Conservation (phyloP, 768 basidiomycete genomes). For the Kockovaella imperatae region DNA sequence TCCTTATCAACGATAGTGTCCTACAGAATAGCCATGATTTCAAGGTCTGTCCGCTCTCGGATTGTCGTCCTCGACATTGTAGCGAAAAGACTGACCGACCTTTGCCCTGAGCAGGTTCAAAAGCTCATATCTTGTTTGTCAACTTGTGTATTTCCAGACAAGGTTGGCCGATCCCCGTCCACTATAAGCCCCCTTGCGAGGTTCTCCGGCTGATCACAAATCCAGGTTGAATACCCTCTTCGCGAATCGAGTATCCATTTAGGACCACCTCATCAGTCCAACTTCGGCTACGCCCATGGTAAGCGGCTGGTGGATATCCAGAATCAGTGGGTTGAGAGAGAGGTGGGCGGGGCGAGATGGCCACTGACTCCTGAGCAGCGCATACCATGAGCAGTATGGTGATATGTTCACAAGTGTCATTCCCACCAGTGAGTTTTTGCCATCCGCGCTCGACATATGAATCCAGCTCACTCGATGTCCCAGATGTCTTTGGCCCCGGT, state of each 20-base stretch:
- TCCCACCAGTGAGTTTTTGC: constrained; percentile 56
- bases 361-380: constrained; percentile 37
- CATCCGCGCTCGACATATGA: neutral
- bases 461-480: neutral
- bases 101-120: constrained; percentile 44
- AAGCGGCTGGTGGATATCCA: constrained; percentile 93
- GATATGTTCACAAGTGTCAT: constrained; percentile 94
- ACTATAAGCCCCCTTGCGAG: neutral
- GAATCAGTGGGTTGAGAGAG: constrained; percentile 61
- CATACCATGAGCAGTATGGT: constrained; percentile 92
- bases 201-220: neutral
- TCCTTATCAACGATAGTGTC: constrained; percentile 91
- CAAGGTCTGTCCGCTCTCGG: constrained; percentile 44
- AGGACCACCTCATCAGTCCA: constrained; percentile 85
- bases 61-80: no score
- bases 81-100: no score
- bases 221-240: constrained; percentile 75
- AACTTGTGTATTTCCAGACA: constrained; percentile 95
- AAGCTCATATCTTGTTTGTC: constrained; percentile 94
- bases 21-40: constrained; percentile 64
- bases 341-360: neutral
- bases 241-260: constrained; percentile 87
- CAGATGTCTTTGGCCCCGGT: constrained; percentile 79
- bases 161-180: constrained; percentile 40
- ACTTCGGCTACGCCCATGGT: constrained; percentile 94